phyloP scores from a whole-genome alignment of 2,329 filamentous ascomycete species.

The Elsinoe arachidis region DNA sequence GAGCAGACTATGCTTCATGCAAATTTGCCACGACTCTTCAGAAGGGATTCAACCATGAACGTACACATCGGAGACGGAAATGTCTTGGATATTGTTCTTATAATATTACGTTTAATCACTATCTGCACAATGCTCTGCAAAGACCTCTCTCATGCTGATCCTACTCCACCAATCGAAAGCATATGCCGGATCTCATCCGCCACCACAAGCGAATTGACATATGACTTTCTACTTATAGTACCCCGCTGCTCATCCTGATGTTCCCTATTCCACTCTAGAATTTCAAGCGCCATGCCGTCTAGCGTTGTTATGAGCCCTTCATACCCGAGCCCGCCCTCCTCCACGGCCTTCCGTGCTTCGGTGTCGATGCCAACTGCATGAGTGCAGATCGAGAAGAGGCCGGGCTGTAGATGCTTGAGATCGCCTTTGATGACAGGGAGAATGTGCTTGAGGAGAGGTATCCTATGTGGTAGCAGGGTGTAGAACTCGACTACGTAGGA shows the following conservation, averaged over 20 bases:
- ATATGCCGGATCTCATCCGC: background rate
- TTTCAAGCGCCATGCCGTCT: background rate
- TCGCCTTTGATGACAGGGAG: background rate
- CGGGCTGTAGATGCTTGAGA: background rate
- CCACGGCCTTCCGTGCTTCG: background rate
- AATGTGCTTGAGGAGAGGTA: background rate
- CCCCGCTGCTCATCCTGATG: background rate
- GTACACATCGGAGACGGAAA: too few species aligned
- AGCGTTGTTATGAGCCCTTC: background rate
- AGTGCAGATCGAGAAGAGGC: background rate
- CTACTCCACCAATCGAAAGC: background rate
- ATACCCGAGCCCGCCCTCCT: background rate
- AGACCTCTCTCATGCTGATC: background rate
- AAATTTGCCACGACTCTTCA: background rate
- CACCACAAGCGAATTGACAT: background rate
- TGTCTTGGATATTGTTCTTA: background rate
- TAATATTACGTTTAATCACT: background rate
- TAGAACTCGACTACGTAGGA: background rate
- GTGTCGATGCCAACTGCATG: background rate
- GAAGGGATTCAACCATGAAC: too few species aligned
- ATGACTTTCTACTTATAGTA: background rate
- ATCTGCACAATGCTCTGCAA: background rate
- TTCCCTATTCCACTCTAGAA: background rate
- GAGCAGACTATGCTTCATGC: background rate
- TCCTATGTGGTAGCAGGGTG: background rate